Evolutionary conservation across 495 filamentous ascomycete genomes (phyloP).

Genomic region (Aspergillus indologenus): DNA sequence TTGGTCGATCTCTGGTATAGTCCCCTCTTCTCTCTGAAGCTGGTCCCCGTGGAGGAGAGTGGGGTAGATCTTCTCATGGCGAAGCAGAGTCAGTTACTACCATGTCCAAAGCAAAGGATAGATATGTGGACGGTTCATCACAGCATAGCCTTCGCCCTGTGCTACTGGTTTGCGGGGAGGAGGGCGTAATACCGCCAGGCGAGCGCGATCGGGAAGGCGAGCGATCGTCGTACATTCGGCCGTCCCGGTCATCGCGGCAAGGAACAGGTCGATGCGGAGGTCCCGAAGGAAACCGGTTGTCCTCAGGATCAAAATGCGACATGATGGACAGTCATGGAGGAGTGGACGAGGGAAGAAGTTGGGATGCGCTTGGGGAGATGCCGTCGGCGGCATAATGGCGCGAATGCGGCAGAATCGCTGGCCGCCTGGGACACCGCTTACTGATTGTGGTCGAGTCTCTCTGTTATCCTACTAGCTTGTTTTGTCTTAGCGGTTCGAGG

Average conservation of each 20-base stretch:
- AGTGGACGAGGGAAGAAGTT: slow-evolving; percentile 6
- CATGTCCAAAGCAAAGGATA: slow-evolving; percentile 10
- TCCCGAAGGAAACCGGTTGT: slow-evolving; percentile 29
- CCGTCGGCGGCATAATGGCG: not conserved
- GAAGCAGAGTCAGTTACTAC: slow-evolving; percentile 24
- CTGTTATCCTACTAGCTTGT: not conserved
- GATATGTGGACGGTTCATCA: slow-evolving; percentile 9
- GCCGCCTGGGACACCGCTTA: not conserved
- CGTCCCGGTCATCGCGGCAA: slow-evolving; percentile 39
- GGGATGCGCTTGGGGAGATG: slow-evolving; percentile 8
- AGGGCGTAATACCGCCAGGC: slow-evolving; percentile 41
- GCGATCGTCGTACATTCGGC: slow-evolving; percentile 50
- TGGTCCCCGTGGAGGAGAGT: slow-evolving; percentile 40
- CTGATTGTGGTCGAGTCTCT: not conserved
- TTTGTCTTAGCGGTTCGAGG: no score
- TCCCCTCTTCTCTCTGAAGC: slow-evolving; percentile 36
- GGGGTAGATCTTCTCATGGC: slow-evolving; percentile 35
- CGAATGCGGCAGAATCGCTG: not conserved
- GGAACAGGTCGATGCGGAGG: slow-evolving; percentile 26
- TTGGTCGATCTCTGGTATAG: slow-evolving; percentile 31
- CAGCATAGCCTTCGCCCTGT: slow-evolving; percentile 15
- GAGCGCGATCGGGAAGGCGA: slow-evolving; percentile 41
- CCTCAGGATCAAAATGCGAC: slow-evolving; percentile 33
- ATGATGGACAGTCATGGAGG: slow-evolving; percentile 22
- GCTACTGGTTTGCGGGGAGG: slow-evolving; percentile 40